Evolutionary conservation across 148 eudicot genomes (phyloP).

Genomic region (Arbutus unedo): DNA sequence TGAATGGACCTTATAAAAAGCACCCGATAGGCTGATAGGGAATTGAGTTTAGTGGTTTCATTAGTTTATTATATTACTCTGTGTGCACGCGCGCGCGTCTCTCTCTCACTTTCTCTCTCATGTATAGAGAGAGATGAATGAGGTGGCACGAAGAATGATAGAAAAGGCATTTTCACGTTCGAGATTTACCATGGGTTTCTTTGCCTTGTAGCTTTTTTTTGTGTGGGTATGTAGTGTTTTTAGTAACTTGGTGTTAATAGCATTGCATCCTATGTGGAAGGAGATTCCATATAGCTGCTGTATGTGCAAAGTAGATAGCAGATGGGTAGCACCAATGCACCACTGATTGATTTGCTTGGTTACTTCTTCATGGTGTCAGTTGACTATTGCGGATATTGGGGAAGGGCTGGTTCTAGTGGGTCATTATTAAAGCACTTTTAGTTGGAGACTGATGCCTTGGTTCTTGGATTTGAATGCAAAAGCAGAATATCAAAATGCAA

Average conservation of each 20-base stretch:
- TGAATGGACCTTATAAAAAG: too few species aligned
- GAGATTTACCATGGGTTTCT: not conserved
- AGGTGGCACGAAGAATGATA: not conserved
- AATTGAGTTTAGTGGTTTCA: not conserved
- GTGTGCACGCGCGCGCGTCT: not conserved
- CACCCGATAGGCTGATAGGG: not conserved
- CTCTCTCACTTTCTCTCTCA: not conserved
- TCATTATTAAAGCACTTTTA: not conserved
- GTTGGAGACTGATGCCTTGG: not conserved
- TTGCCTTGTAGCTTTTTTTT: not conserved
- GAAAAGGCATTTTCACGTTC: not conserved
- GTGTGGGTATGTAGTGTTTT: too few species aligned
- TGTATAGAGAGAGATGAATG: not conserved
- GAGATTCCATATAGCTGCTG: not conserved
- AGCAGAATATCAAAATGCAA: not conserved
- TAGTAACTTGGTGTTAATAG: not conserved
- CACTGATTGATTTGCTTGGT: not conserved
- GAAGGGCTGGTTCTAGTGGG: not conserved
- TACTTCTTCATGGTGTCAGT: conserved; percentile 6
- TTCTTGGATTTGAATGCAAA: not conserved
- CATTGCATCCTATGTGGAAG: not conserved
- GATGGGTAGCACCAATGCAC: not conserved
- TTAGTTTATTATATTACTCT: not conserved
- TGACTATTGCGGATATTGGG: not conserved
- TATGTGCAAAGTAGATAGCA: not conserved